Evolutionary conservation across 73 alveolate species (phyloP), one percentile per base, ranked within the genome.

Genomic region (Paramecium tetraurelia): DNA sequence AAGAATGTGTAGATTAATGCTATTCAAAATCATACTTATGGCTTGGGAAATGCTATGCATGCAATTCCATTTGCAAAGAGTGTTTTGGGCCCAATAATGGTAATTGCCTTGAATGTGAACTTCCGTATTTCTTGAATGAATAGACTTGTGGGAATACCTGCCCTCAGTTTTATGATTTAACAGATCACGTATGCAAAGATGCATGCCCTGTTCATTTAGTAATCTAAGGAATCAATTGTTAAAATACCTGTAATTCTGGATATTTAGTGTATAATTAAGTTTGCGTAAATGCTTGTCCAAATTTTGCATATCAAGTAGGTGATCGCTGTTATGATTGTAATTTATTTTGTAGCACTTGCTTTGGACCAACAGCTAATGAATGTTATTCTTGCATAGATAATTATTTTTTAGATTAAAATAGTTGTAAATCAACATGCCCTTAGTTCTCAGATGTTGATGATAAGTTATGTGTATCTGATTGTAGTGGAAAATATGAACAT

Each of bases 1-100:
- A 68, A 68, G 85, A 68, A 68, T 68, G 85, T 68, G 85, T 68
- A 14, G 41, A 68, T 33, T 14, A 68, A 68, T 68, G 85, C 85
- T 68, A 68, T 24, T 35, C 85, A 2, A 29, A 35, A 31, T 68
- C 85, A 16, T 68, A 68, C 12, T 29, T 68, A 29, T 68, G n/a
- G 85, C 53, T 29, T 29, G 21, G 29, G 3, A 31, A 68, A 14
- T 68, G 85, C 27, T n/a, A 31, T 68, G 85, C 12, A 24, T 68
- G 85, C 27, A n/a, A 29, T 68, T 35, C 85, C 5, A 31, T 14
- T 5, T 68, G 85, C 7, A 68, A 31, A 7, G 41, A 68, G 14
- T 68, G 85, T 68, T 68, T 14, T 68, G 85, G 53, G 16, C 53
- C 85, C 0, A 68, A 68, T 68, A 35, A 29, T 33, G 53, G 48